These are phyloP conservation scores for Globisporangium uncinulatum DNA, from an alignment of 352 stramenopile species.

Conservation along the genomic window DNA sequence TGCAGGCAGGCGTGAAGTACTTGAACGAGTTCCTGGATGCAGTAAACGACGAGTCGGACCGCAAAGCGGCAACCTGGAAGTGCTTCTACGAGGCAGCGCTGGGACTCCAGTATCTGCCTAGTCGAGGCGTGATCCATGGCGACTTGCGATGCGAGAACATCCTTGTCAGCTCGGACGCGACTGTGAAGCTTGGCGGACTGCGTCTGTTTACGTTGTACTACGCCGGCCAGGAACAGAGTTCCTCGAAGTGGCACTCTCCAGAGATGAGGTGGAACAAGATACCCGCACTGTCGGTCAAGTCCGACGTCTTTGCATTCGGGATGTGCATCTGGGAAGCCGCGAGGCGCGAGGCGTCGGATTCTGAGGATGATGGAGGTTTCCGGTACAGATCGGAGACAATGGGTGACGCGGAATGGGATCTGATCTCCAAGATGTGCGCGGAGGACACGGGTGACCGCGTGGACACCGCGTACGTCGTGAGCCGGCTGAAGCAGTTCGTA, in stretches of 20 bases:
- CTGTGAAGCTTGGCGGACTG: conserved; percentile 10
- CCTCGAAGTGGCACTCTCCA: conserved; percentile 1
- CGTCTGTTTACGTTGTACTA: neutral
- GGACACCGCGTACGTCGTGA: conserved; percentile 1
- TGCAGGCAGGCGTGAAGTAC: neutral
- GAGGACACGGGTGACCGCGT: neutral
- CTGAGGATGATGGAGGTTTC: neutral
- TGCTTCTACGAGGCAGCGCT: conserved; percentile 19
- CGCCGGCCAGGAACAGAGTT: no score
- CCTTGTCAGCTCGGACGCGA: conserved; percentile 4
- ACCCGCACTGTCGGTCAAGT: conserved; percentile 4
- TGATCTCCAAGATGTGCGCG: conserved; percentile 4
- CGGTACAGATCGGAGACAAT: neutral
- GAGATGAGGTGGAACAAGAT: neutral
- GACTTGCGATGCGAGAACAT: conserved; percentile 10
- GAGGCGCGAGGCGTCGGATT: neutral
- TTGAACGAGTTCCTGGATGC: neutral
- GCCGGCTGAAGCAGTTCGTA: neutral
- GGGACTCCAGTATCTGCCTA: conserved; percentile 23
- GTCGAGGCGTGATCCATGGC: conserved; percentile 17
- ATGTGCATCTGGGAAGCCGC: conserved; percentile 17
- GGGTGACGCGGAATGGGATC: neutral
- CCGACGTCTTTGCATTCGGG: conserved; percentile 24
- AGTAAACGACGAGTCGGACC: neutral
- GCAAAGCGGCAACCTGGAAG: conserved; percentile 1